phyloP scores from a whole-genome alignment of 176 grass and related monocot species.

The Aegilops bicornis region DNA sequence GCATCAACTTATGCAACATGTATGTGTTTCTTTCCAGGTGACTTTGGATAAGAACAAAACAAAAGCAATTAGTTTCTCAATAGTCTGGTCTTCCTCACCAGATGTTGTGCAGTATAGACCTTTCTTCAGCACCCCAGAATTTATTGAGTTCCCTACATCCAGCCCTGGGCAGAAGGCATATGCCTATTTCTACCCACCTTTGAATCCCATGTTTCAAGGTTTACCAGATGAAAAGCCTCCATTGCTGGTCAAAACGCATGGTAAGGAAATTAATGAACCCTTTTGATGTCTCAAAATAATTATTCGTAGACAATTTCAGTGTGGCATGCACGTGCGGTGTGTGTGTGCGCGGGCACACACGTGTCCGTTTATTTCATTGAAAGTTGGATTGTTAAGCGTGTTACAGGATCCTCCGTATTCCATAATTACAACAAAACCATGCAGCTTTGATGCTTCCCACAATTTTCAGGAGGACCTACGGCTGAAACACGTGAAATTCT shows the following conservation, averaged over 20 bases:
- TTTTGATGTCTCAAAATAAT: slow-evolving; percentile 1
- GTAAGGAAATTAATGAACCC: slow-evolving; percentile 41
- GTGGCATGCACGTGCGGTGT: neutral
- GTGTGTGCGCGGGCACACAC: neutral
- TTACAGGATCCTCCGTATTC: neutral
- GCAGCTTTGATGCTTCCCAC: neutral
- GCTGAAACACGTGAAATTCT: slow-evolving; percentile 61
- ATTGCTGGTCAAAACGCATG: slow-evolving; percentile 89
- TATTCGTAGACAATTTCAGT: slow-evolving; percentile 11
- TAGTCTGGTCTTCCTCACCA: slow-evolving; percentile 79
- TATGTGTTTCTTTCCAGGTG: slow-evolving; percentile 48
- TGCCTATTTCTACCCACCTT: slow-evolving; percentile 88
- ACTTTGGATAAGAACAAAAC: slow-evolving; percentile 59
- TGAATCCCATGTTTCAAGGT: slow-evolving; percentile 66
- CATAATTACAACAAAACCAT: slow-evolving; percentile 16
- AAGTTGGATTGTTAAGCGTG: slow-evolving; percentile 6
- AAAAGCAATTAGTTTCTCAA: slow-evolving; percentile 54
- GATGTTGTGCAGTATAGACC: slow-evolving; percentile 53
- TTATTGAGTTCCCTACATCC: slow-evolving; percentile 81
- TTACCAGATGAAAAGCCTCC: slow-evolving; percentile 78
- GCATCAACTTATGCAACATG: neutral
- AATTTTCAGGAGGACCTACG: slow-evolving; percentile 82
- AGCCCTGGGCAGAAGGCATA: slow-evolving; percentile 73
- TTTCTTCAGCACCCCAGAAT: slow-evolving; percentile 71
- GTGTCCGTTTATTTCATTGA: neutral